Evolutionary conservation across 2,329 filamentous ascomycete genomes (phyloP), one percentile per base, ranked within the genome.

Genomic region (Trichoderma afroharzianum): DNA sequence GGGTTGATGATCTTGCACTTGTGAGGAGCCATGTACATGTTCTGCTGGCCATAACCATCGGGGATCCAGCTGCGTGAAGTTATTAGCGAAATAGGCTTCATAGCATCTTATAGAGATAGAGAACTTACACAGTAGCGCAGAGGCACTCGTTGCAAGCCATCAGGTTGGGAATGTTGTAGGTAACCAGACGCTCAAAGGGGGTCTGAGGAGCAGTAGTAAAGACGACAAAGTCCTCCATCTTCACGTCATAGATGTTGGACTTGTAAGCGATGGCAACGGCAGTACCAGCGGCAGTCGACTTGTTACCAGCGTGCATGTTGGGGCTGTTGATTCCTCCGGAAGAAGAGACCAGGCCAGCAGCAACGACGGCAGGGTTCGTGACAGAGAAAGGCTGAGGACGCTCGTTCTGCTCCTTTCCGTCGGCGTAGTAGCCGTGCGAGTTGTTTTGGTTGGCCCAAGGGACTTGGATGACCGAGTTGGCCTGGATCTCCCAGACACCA

Each of bases 201-300:
- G 63, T 58, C 63, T 58, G 32, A 12, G 50, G 50, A 24, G 63
- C 63, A 28, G 33, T 67, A 24, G 63, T 58, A 1, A 67, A 58
- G 32, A 67, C 63, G 24, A 67, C 63, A 58, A 67, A 67, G 50
- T 58, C 50, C 33, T 67, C 50, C 63, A 67, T 67, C 32, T 21
- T 67, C 50, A 67, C 53, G 3, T 67, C 63, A 6, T 43, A 67
- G 18, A 67, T 67, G 50, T 67, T 67, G 32, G 63, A 67, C 50
- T 67, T 67, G 63, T 67, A 67, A n/a, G 63, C 63, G 4, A 67
- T 67, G 32, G 63, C 63, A 30, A 67, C 18, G 24, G 63, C 50
- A 21, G 63, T 67, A 11, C 63, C 50, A 11, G 63, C 63, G 14
- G 63, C 63, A 8, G 63, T 67, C 2, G 63, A 57, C 32, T 67